Conservation (phyloP, 225 moss, liverwort and hornwort genomes). For the Thuidium tamariscinum region DNA sequence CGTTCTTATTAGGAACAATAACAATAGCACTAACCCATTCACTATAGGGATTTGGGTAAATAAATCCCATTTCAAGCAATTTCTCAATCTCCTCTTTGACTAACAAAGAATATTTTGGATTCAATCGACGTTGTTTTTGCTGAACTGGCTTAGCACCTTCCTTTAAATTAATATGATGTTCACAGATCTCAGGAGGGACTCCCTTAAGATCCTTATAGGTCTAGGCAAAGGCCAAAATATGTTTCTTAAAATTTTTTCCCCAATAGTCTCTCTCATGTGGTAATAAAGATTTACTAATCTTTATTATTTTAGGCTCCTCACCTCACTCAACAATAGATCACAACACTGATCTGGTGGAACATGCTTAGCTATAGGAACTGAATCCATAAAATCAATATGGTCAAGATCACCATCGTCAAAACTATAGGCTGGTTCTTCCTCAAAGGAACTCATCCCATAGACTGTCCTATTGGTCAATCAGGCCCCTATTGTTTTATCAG, state of each 20-base stretch:
- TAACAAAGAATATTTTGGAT: too few relatives aligned
- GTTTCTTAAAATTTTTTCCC: too few relatives aligned
- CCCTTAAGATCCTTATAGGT: too few relatives aligned
- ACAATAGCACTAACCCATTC: neutral
- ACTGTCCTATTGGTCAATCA: too few relatives aligned
- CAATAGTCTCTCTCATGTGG: too few relatives aligned
- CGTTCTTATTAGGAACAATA: neutral
- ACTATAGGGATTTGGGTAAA: neutral
- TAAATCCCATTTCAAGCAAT: neutral
- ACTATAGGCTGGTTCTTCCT: too few relatives aligned
- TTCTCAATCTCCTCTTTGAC: neutral
- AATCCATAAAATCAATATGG: neutral
- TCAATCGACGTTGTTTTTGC: neutral
- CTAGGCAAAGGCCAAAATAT: too few relatives aligned
- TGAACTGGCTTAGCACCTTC: neutral
- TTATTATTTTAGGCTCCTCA: fast-evolving
- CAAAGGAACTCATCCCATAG: too few relatives aligned
- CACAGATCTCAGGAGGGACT: fast-evolving
- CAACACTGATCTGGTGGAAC: neutral
- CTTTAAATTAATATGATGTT: neutral
- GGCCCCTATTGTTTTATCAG: too few relatives aligned
- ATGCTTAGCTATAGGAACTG: neutral
- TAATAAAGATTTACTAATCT: fast-evolving
- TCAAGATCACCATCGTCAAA: too few relatives aligned
- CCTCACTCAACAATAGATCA: neutral